Evolutionary conservation across 2,329 filamentous ascomycete species (phyloP), one percentile per base, ranked within the genome.

Genomic region (Fusarium dimerum): DNA sequence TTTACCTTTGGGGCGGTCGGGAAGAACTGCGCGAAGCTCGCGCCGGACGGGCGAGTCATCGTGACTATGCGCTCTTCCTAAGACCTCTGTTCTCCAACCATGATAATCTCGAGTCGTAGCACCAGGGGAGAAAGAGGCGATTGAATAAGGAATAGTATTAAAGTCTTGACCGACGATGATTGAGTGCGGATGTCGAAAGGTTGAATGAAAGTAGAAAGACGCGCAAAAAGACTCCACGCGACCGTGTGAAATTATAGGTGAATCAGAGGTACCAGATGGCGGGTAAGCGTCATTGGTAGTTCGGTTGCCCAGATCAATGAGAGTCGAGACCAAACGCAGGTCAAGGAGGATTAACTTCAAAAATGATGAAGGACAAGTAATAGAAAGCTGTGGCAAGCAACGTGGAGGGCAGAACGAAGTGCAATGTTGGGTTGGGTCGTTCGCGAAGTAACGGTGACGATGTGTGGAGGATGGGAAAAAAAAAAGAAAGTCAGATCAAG

Each of bases 11-110:
- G 88, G 68, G 88, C 89, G 70, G 87, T 85, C 64, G 88, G 89
- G 74, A 92, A 92, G 81, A 91, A 94, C 76, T 92, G 86, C 76
- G 88, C 89, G 81, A 92, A 92, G 77, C 87, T 86, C 78, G 88
- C 87, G 73, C 79, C 78, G 68, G 86, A 81, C 71, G 87, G 84
- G 79, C 89, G 90, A 85, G 90, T 90, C 88, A 89, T 90, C 77
- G 77, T 86, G 79, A 74, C 69, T 70, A 72, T 73, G 71, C 69
- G 73, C 72, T 73, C 73, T 72, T 75, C 76, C 74, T 78, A 78
- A 76, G 75, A 74, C 75, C 72, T 69, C 76, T 76, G 76, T 75
- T 73, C 74, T 76, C 75, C 76, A 68, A 78, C 78, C 81, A 82
- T 84, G 78, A 77, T 83, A 76, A 76, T 75, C 74, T 70, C 71